Conservation (phyloP, 2,329 filamentous ascomycete genomes). For the Clonostachys rosea region DNA sequence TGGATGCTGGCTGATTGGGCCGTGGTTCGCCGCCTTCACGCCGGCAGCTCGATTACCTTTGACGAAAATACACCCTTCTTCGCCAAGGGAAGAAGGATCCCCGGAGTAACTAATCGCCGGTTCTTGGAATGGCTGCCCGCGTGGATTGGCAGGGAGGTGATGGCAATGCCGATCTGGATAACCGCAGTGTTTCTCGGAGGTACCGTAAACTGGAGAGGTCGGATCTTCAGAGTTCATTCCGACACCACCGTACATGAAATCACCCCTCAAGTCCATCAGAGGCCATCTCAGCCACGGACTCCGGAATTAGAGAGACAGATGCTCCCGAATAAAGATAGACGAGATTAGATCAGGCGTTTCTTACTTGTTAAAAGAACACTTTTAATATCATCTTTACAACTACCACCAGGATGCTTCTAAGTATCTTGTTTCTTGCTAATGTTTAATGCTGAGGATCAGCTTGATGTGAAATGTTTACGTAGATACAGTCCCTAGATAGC, state of each 20-base stretch:
- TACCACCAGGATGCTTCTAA: too few species aligned
- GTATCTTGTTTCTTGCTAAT: too few species aligned
- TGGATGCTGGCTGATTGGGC: slow-evolving; percentile 78
- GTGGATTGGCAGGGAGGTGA: slow-evolving; percentile 78
- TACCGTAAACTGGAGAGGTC: slow-evolving; percentile 83
- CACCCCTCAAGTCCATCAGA: neutral
- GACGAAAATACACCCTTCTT: slow-evolving; percentile 69
- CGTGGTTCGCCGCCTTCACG: slow-evolving; percentile 71
- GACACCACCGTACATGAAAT: slow-evolving; percentile 71
- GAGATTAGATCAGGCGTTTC: neutral
- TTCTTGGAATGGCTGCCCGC: slow-evolving; percentile 72
- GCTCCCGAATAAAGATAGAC: neutral
- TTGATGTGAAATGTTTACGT: neutral
- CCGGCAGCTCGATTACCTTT: slow-evolving; percentile 53
- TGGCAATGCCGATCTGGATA: slow-evolving; percentile 86
- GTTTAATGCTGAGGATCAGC: neutral
- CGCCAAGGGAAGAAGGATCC: slow-evolving; percentile 39
- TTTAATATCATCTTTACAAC: neutral
- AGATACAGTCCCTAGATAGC: neutral
- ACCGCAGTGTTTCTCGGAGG: slow-evolving; percentile 87
- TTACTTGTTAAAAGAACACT: too few species aligned
- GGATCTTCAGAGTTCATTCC: slow-evolving; percentile 73
- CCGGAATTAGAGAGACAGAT: neutral
- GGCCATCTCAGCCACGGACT: neutral
- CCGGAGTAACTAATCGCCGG: slow-evolving; percentile 30